phyloP scores from a whole-genome alignment of 495 filamentous ascomycete genomes.

The Oidiodendron maius region DNA sequence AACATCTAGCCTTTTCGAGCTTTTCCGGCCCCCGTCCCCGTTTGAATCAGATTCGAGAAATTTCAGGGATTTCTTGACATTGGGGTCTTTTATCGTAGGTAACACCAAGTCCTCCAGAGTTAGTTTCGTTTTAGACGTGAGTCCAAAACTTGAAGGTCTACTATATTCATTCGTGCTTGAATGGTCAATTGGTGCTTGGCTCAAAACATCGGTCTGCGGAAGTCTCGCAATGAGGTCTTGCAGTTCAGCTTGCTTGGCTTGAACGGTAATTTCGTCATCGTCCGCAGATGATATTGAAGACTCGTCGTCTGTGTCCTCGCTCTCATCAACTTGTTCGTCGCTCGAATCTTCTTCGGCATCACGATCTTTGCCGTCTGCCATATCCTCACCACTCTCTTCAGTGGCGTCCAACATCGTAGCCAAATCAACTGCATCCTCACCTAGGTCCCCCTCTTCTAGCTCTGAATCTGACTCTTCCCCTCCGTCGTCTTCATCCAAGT shows the following conservation, averaged over 20 bases:
- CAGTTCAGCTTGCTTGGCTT: slow-evolving; percentile 58
- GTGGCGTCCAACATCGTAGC: slow-evolving; percentile 75
- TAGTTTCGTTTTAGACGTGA: slow-evolving; percentile 59
- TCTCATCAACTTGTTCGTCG: slow-evolving; percentile 43
- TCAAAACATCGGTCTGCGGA: slow-evolving; percentile 29
- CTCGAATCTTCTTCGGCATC: slow-evolving; percentile 27
- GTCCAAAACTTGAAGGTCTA: slow-evolving; percentile 51
- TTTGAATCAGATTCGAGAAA: slow-evolving; percentile 44
- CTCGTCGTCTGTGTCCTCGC: slow-evolving; percentile 36
- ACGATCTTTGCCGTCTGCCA: not conserved
- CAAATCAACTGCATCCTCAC: slow-evolving; percentile 82
- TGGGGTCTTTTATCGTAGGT: slow-evolving; percentile 65
- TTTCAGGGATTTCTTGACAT: slow-evolving; percentile 74
- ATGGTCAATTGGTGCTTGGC: slow-evolving; percentile 20
- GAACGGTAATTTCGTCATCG: slow-evolving; percentile 43
- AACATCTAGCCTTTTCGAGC: slow-evolving; percentile 69
- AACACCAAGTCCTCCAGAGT: slow-evolving; percentile 72
- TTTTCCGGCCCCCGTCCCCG: slow-evolving; percentile 46
- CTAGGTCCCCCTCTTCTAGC: slow-evolving; percentile 62
- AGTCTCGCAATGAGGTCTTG: slow-evolving; percentile 69
- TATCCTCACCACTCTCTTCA: slow-evolving; percentile 32
- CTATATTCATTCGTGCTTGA: slow-evolving; percentile 38
- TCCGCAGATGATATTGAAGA: slow-evolving; percentile 38
- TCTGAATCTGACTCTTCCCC: slow-evolving; percentile 43
- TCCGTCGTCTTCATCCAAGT: slow-evolving; percentile 52